Base-by-base conservation (phyloP, 345 rosid species). In the Linum tenue region DNA sequence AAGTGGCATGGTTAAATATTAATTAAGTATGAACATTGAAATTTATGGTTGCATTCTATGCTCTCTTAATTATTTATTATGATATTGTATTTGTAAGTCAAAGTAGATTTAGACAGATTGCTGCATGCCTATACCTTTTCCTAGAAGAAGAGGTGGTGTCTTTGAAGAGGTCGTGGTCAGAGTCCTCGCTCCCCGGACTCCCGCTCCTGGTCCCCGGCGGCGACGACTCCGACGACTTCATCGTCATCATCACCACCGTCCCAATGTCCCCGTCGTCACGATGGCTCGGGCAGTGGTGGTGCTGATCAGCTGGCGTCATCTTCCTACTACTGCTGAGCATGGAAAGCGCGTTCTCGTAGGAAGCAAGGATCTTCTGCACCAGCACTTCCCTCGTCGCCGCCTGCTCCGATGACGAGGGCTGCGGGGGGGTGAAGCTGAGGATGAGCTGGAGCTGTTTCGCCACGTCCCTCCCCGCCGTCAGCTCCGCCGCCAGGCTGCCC, bases 61-160 rank as follows among this genome's bases (percentile, higher is more conserved):
- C n/a, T n/a, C n/a, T n/a, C n/a, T n/a, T n/a, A n/a, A n/a, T n/a
- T n/a, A n/a, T n/a, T n/a, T n/a, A n/a, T n/a, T n/a, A n/a, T n/a
- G n/a, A n/a, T n/a, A n/a, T n/a, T n/a, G n/a, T n/a, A n/a, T n/a
- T n/a, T n/a, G n/a, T n/a, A n/a, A n/a, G n/a, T n/a, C n/a, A n/a
- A n/a, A n/a, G n/a, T n/a, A n/a, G n/a, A n/a, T n/a, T n/a, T n/a
- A n/a, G n/a, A n/a, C n/a, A n/a, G n/a, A n/a, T n/a, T n/a, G n/a
- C n/a, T n/a, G n/a, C n/a, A n/a, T n/a, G n/a, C n/a, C n/a, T 65
- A 66, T 38, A 75, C 84, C 85, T 77, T 70, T 76, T 81, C 66
- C 67, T 80, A 43, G 50, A 43, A n/a, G n/a, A n/a, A 8, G 85
- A 70, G 64, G 63, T 65, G 64, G 67, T 81, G 22, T 82, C 79